Base-by-base conservation (phyloP, 192 early-diverging fungal genomes). In the Paraglomus brasilianum region DNA sequence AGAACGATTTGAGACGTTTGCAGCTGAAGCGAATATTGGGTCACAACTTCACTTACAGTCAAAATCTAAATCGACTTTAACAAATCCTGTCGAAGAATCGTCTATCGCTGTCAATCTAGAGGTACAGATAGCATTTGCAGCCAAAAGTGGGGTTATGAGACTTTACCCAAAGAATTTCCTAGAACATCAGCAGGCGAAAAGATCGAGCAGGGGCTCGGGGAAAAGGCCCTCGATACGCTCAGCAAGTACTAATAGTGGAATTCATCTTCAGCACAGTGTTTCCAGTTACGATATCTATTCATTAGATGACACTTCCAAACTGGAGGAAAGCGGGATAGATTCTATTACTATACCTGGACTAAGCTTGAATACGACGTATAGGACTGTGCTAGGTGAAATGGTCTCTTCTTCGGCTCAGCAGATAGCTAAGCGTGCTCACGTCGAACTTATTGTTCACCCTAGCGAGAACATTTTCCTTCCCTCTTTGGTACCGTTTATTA, bases 391-490 rank as follows among this genome's bases (percentile, higher is more conserved):
- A 9, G 83, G 85, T 1, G 74, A 80, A 45, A 53, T 68, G 14
- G 14, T 73, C 0, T 48, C 71, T 8, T 69, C 75, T 17, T 71
- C 76, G 0, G 30, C 75, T 13, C 66, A 58, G 11, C 73, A 72
- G 24, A 64, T 63, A 0, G 71, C 65, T 1, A 75, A 74, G n/a
- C 74, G 78, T 21, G 48, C 87, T 8, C 85, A 88, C 72, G 77
- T 84, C 10, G 86, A 89, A 51, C 74, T 91, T 22, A 69, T 86
- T 48, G 83, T 91, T 62, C 85, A 86, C 66, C 74, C 83, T 41
- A 91, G 90, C 51, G 78, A 90, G 50, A 93, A 93, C 66, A 82
- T 77, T 0, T 60, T 93, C 11, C 83, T 89, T 72, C 91, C 91
- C 13, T 83, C 86, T 0, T 72, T 93, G 13, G 79, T 93, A 0